Conservation (phyloP, 768 basidiomycete species). For the Tylopilus rubrobrunneus region DNA sequence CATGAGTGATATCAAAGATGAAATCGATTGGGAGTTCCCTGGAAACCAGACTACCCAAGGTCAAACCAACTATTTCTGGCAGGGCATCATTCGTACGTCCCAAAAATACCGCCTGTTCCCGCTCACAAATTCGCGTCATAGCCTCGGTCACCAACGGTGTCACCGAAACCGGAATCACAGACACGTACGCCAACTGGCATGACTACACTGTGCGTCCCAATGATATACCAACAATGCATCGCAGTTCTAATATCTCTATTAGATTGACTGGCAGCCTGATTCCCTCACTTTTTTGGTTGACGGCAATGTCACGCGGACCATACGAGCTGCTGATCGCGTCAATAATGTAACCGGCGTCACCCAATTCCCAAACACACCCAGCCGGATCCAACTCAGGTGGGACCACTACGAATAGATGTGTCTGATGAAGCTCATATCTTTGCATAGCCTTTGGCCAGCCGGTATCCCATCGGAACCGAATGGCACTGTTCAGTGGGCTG, state of each 20-base stretch:
- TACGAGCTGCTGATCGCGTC: slow-evolving; percentile 56
- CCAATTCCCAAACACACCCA: slow-evolving; percentile 73
- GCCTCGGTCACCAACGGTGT: slow-evolving; percentile 48
- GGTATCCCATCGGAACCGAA: slow-evolving; percentile 56
- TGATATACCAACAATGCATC: neutral
- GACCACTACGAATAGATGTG: neutral
- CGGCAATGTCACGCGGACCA: slow-evolving; percentile 63
- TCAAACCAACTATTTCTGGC: slow-evolving; percentile 83
- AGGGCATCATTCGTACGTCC: slow-evolving; percentile 58
- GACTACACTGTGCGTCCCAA: slow-evolving; percentile 59
- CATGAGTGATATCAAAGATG: slow-evolving; percentile 81
- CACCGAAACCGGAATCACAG: slow-evolving; percentile 45
- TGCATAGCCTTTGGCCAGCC: slow-evolving; percentile 69
- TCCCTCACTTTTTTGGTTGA: slow-evolving; percentile 66
- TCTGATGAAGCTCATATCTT: slow-evolving; percentile 2
- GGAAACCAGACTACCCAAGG: slow-evolving; percentile 57
- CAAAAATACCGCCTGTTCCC: neutral
- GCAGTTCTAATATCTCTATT: neutral
- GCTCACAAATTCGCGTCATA: slow-evolving; percentile 15
- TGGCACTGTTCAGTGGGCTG: slow-evolving; percentile 77
- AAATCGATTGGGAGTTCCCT: slow-evolving; percentile 87
- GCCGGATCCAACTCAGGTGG: slow-evolving; percentile 77
- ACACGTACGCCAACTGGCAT: slow-evolving; percentile 70
- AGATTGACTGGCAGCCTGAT: slow-evolving; percentile 82
- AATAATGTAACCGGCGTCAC: slow-evolving; percentile 48